A percentile compares a stretch with the other conserved stretches of the same genome.
Conservation (phyloP, 345 rosid genomes). For the Linum trigynum region DNA sequence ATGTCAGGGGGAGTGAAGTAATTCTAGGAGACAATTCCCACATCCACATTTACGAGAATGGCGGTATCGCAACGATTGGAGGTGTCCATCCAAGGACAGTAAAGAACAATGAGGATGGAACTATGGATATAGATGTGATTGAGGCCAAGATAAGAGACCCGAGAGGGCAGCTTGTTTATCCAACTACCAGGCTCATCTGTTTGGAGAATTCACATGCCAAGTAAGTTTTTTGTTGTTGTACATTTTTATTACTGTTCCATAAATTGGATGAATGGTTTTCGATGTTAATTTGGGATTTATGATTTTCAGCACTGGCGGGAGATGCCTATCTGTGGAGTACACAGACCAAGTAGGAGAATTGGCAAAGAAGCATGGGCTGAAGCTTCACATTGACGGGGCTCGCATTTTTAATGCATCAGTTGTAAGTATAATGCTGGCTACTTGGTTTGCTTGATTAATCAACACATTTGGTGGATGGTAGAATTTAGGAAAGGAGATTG, state of each 20-base stretch:
- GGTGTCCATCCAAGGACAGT: conserved; percentile 84
- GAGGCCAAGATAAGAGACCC: conserved; percentile 76
- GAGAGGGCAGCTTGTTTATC: conserved; percentile 55
- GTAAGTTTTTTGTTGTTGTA: conserved; percentile 29
- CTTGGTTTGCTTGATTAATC: not conserved
- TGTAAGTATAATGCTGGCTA: conserved; percentile 40
- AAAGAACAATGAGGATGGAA: conserved; percentile 72
- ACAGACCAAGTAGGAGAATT: conserved; percentile 63
- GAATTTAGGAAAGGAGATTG: not conserved
- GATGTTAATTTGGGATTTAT: conserved; percentile 4
- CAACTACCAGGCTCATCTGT: conserved; percentile 84
- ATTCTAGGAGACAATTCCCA: conserved; percentile 83
- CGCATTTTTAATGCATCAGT: conserved; percentile 83
- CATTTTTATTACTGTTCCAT: not conserved
- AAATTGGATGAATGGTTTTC: not conserved
- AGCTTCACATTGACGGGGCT: conserved; percentile 96
- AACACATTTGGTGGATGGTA: not conserved
- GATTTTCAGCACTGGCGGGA: conserved; percentile 70
- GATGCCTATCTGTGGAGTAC: conserved; percentile 62
- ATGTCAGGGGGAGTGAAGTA: conserved; percentile 82
- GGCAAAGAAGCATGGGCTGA: conserved; percentile 71
- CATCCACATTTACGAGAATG: conserved; percentile 74
- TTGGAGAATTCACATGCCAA: conserved; percentile 88
- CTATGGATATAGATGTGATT: conserved; percentile 58
- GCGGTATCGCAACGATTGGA: conserved; percentile 76